These are phyloP conservation scores for Colletotrichum sp. DNA, from an alignment of 2,329 filamentous ascomycete species.

Conservation along the genomic window DNA sequence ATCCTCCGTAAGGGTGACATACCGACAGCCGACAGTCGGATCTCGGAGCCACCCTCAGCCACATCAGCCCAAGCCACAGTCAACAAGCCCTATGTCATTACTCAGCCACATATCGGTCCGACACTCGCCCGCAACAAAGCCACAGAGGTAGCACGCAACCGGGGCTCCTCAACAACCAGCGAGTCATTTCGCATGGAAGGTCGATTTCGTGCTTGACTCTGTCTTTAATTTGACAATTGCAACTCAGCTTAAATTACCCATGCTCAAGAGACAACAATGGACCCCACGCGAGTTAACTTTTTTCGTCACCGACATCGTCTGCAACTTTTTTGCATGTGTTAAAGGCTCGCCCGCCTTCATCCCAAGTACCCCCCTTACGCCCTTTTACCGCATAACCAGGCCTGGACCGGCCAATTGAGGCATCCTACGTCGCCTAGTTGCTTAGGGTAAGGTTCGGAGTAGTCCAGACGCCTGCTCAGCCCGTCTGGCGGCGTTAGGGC, in stretches of 20 bases:
- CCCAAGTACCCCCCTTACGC: background rate
- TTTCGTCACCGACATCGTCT: conserved; percentile 8
- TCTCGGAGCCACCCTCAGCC: background rate
- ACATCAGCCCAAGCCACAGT: background rate
- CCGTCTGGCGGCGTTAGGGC: background rate
- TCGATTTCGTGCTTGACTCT: background rate
- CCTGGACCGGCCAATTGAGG: background rate
- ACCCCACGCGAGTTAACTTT: conserved; percentile 17
- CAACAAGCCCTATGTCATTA: background rate
- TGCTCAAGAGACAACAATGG: conserved; percentile 9
- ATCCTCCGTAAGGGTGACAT: background rate
- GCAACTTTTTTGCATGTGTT: conserved; percentile 5
- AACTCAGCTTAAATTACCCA: background rate
- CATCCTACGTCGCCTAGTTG: conserved; percentile 6
- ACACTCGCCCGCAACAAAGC: background rate
- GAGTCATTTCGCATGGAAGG: conserved; percentile 7
- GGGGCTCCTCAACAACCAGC: background rate
- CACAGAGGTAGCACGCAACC: background rate
- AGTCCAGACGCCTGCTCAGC: background rate
- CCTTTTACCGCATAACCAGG: background rate
- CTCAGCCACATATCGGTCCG: background rate
- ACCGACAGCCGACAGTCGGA: background rate
- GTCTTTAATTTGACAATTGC: conserved; percentile 7
- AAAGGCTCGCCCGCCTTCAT: background rate
- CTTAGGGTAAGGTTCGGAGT: background rate